These are phyloP conservation scores for Reticulascus tulasneorum DNA, from an alignment of 2,329 filamentous ascomycete genomes.

Conservation along the genomic window DNA sequence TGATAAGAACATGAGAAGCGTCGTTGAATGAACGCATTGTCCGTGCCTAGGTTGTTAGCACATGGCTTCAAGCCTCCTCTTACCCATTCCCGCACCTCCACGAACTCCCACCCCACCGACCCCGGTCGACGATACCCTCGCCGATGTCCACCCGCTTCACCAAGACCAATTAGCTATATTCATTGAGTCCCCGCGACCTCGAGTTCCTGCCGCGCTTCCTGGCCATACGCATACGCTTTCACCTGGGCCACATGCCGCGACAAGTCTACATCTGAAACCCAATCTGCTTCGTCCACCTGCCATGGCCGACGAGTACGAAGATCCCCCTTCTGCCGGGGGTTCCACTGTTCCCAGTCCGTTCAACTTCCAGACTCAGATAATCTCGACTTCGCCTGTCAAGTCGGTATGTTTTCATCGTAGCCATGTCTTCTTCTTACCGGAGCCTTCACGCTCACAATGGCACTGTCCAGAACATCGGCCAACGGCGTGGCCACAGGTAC, in stretches of 20 bases:
- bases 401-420: slow-evolving; percentile 51
- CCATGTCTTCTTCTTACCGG: slow-evolving; percentile 1
- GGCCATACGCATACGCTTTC: background rate
- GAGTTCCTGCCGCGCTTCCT: too few species aligned
- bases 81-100: slow-evolving; percentile 54
- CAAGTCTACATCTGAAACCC: background rate
- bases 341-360: slow-evolving; percentile 63
- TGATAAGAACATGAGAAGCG: too few species aligned
- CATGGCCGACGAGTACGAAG: slow-evolving; percentile 33
- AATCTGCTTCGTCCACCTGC: slow-evolving; percentile 21
- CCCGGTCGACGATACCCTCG: slow-evolving; percentile 17
- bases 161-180: too few species aligned
- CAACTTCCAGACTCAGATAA: slow-evolving; percentile 85
- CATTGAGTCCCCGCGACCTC: too few species aligned
- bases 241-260: slow-evolving; percentile 8
- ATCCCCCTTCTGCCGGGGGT: slow-evolving; percentile 15
- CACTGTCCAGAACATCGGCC: slow-evolving; percentile 69
- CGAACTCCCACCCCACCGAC: slow-evolving; percentile 62
- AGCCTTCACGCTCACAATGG: slow-evolving; percentile 5
- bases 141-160: background rate
- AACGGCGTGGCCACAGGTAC: slow-evolving; percentile 93
- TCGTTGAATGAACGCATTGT: too few species aligned
- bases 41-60: too few species aligned
- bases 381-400: slow-evolving; percentile 72
- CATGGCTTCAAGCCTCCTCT: slow-evolving; percentile 53